Percentiles rank a stretch among this genome's conserved stretches.
phyloP scores from a whole-genome alignment of 2,329 filamentous ascomycete species.

The Zymoseptoria brevis region DNA sequence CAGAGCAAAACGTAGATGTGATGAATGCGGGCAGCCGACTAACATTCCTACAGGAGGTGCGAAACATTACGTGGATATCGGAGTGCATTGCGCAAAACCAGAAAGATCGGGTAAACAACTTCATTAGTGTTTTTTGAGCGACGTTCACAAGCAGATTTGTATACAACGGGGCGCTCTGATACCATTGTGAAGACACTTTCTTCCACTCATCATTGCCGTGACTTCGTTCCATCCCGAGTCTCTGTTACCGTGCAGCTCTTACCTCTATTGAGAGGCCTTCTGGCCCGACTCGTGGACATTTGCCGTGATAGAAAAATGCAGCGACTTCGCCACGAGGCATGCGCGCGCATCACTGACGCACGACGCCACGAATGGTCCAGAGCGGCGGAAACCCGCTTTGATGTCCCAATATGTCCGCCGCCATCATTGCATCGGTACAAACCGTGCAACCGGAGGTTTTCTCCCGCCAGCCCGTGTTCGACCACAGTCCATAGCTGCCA shows the following conservation, averaged over 20 bases:
- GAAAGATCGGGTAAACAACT: conserved; percentile 97
- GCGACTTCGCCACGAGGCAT: too few relatives aligned
- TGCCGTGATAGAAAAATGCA: not conserved
- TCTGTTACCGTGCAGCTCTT: not conserved
- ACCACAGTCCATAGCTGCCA: not conserved
- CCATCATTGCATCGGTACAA: not conserved
- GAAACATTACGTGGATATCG: conserved; percentile 98
- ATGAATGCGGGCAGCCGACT: conserved; percentile 12
- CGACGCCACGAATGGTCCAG: too few relatives aligned
- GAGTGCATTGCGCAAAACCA: conserved; percentile 99
- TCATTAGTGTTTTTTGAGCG: conserved; percentile 84
- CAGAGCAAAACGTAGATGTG: conserved; percentile 2
- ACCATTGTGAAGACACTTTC: not conserved
- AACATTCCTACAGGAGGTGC: conserved; percentile 67
- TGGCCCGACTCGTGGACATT: not conserved
- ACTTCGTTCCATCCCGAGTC: not conserved
- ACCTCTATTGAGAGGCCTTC: not conserved
- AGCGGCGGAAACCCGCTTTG: too few relatives aligned
- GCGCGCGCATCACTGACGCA: too few relatives aligned
- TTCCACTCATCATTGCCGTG: not conserved
- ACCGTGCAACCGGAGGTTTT: not conserved
- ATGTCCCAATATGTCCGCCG: too few relatives aligned
- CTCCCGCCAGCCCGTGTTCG: not conserved
- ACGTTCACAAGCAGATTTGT: not conserved
- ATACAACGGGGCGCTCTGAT: not conserved